These are phyloP conservation scores for Theobroma cacao DNA, from an alignment of 345 rosid species.

Conservation along the genomic window DNA sequence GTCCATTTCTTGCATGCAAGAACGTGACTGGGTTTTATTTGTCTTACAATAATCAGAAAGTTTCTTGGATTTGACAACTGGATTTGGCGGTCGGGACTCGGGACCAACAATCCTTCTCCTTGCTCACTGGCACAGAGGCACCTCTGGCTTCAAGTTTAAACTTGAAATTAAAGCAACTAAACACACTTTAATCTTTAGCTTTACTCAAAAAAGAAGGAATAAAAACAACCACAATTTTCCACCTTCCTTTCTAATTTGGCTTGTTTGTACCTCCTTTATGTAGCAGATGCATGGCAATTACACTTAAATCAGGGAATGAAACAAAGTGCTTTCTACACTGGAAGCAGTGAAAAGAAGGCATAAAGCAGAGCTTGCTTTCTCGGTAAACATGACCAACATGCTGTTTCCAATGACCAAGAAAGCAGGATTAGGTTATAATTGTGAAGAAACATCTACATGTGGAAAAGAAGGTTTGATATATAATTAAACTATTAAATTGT, in stretches of 20 bases:
- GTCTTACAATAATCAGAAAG: slow-evolving; percentile 18
- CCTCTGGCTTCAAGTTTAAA: neutral
- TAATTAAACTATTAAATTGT: neutral
- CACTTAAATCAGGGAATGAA: neutral
- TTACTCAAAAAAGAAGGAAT: neutral
- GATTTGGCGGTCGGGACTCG: slow-evolving; percentile 14
- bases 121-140: neutral
- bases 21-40: slow-evolving; percentile 20
- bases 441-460: too few relatives aligned
- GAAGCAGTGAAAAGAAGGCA: neutral
- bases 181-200: slow-evolving; percentile 2
- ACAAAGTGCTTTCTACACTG: neutral
- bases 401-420: neutral
- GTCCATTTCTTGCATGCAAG: slow-evolving; percentile 6
- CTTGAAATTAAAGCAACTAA: neutral
- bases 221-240: neutral
- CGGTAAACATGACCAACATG: slow-evolving; percentile 7
- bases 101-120: neutral
- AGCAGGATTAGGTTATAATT: neutral
- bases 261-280: neutral
- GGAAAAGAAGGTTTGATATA: neutral
- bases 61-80: slow-evolving; percentile 38
- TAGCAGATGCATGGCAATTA: neutral
- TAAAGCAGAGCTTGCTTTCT: neutral
- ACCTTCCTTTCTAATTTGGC: neutral